These are phyloP conservation scores for Tausonia pullulans DNA, from an alignment of 1,284 basidiomycete species.

Conservation along the genomic window DNA sequence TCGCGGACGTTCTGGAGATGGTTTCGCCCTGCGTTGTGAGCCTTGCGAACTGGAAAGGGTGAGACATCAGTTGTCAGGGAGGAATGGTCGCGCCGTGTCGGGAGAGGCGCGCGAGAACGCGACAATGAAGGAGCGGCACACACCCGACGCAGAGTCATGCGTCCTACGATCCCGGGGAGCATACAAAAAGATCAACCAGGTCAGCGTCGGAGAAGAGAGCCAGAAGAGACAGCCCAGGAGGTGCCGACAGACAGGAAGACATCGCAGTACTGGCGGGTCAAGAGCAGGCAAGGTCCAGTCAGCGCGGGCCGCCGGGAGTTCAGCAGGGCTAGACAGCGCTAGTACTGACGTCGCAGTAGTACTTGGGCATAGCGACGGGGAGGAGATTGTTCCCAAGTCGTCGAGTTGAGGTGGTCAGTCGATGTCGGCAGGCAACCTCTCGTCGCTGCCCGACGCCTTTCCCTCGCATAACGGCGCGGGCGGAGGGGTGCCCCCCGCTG, in stretches of 20 bases:
- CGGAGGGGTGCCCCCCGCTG: no score
- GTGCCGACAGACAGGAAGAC: slow-evolving; percentile 46
- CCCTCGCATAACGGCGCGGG: no score
- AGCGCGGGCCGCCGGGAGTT: neutral
- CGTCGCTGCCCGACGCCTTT: no score
- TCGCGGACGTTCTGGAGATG: slow-evolving; percentile 93
- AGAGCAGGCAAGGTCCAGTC: neutral
- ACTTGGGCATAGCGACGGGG: slow-evolving; percentile 13
- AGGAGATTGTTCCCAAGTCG: no score
- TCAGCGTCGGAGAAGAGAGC: neutral
- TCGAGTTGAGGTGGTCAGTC: neutral
- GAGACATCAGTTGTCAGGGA: neutral
- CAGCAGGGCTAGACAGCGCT: neutral
- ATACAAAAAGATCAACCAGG: neutral
- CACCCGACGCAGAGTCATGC: slow-evolving; percentile 77
- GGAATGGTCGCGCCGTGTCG: neutral
- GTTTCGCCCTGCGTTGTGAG: slow-evolving; percentile 93
- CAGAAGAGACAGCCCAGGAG: slow-evolving; percentile 18
- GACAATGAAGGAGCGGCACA: slow-evolving; percentile 12
- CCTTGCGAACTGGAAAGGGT: slow-evolving; percentile 69
- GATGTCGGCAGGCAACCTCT: no score
- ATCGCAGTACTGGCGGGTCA: slow-evolving; percentile 60
- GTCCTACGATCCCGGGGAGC: slow-evolving; percentile 34
- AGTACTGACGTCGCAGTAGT: slow-evolving; percentile 17
- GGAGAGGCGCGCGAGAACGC: no score